Percentiles rank a stretch among this genome's conserved stretches.
phyloP scores from a whole-genome alignment of 768 basidiomycete species.

The Xanthoconium stramineum region DNA sequence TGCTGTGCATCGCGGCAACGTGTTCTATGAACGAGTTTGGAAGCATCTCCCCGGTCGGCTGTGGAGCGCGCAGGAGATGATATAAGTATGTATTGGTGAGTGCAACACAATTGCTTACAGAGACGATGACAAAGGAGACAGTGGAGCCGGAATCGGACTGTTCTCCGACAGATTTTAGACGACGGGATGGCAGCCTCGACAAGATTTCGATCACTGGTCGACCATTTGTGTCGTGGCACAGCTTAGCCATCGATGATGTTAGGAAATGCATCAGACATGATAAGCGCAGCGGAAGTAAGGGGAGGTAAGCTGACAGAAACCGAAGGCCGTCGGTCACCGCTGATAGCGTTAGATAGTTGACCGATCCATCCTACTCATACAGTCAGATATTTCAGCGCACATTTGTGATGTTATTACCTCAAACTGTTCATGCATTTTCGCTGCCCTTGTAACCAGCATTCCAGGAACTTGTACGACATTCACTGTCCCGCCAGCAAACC shows the following conservation, averaged over 20 bases:
- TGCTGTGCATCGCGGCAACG: constrained; percentile 57
- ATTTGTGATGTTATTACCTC: constrained; percentile 47
- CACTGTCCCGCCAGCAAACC: constrained; percentile 84
- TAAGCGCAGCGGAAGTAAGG: constrained; percentile 73
- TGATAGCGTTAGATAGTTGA: constrained; percentile 75
- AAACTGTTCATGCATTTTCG: constrained; percentile 66
- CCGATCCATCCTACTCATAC: constrained; percentile 68
- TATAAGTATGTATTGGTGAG: not conserved
- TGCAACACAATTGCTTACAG: constrained; percentile 40
- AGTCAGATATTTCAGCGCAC: constrained; percentile 1
- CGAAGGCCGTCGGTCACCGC: constrained; percentile 75
- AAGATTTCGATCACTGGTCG: constrained; percentile 65
- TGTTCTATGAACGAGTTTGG: constrained; percentile 74
- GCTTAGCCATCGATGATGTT: constrained; percentile 47
- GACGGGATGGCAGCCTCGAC: constrained; percentile 55
- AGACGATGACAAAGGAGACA: constrained; percentile 59
- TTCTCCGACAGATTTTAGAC: constrained; percentile 57
- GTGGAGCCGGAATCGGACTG: constrained; percentile 67
- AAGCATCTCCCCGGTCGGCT: constrained; percentile 66
- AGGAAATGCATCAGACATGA: constrained; percentile 66
- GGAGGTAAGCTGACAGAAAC: constrained; percentile 74
- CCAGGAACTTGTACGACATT: constrained; percentile 84
- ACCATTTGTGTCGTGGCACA: constrained; percentile 61
- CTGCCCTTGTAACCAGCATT: constrained; percentile 56
- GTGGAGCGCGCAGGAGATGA: not conserved